Evolutionary conservation across 108 stramenopile genomes (phyloP), one percentile per base, ranked within the genome.

Genomic region (Ochromonas danica): DNA sequence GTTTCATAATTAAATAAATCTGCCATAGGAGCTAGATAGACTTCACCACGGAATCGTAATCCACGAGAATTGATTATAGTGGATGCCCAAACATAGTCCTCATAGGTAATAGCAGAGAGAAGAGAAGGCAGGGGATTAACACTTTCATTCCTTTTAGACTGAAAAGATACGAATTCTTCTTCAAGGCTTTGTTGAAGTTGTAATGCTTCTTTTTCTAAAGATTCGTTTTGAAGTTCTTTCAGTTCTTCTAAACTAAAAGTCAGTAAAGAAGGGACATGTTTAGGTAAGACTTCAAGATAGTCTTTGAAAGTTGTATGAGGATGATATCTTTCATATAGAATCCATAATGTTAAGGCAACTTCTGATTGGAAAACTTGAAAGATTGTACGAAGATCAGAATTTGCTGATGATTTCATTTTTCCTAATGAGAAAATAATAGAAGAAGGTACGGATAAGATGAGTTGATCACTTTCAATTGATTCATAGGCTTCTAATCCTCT

Each of bases 1-100:
- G 57, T 27, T 10, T 79, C 41, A 82, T 93, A 90, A 85, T 95
- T 95, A 33, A 91, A 83, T 88, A 93, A 90, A 42, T 93, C 93
- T 17, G 92, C 92, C 71, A 93, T 60, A 6, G 94, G 94, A 31
- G 88, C 82, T 36, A 95, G 75, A 61, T 87, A 79, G 83, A 90
- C 91, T 33, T 60, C 71, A 33, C 91, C 92, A 2, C 77, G 43
- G 10, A 94, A 87, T 0, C 90, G 83, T 88, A 93, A 90, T 38
- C 91, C 91, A 25, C 92, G 85, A 57, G 88, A 89, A 28, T 82
- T 71, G 2, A 89, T 81, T 35, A 93, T 67, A 25, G 72, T 57
- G 22, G 31, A 42, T 0, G 78, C 81, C 81, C 81, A 82, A 1
- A 28, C 6, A 65, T 78, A 82, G 2, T 43, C 30, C 39, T 81